Base-by-base conservation (phyloP, 371 early-diverging fungal species). In the Umbelopsis sp. region DNA sequence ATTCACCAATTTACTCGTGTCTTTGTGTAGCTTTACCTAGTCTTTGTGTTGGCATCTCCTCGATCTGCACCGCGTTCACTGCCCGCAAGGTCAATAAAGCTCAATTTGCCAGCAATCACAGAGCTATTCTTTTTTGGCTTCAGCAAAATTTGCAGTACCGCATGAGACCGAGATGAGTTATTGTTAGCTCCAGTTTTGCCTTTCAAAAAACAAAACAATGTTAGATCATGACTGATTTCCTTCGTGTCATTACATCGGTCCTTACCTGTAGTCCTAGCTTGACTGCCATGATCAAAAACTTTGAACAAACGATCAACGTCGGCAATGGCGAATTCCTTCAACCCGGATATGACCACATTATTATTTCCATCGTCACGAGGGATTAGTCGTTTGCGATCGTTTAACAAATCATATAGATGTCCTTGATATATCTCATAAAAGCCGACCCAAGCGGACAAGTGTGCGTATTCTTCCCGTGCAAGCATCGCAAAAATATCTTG, bases 81-180 rank as follows among this genome's bases (percentile, higher is more conserved):
- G 18, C 99, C 99, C 5, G 99, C 99, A 68, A 99, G 80, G 84
- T 99, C 99, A 65, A 99, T 97, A 78, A 99, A 98, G 77, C 93
- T 95, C 25, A 98, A 84, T 76, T 97, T 98, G 50, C 97, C 96
- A 70, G 78, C 76, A 16, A 90, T 82, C 11, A 86, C 81, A 50
- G 79, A 69, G 78, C 63, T 82, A 84, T 22, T 83, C 71, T 7
- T 80, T 74, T 65, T 85, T 82, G 67, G 92, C 76, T n/a, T 93
- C 38, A 98, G 73, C 18, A 91, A 82, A 35, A 99, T 89, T 82
- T 97, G 97, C 75, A 99, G 85, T 12, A 99, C 95, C 57, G 99
- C 99, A 80, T 99, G 99, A 0, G 99, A 98, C 44, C 99, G 86
- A 12, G 99, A 99, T 5, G 99, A 98, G 66, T 95, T 94, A 0